Conservation (phyloP, 116 monocot species). For the Cymodocea nodosa region DNA sequence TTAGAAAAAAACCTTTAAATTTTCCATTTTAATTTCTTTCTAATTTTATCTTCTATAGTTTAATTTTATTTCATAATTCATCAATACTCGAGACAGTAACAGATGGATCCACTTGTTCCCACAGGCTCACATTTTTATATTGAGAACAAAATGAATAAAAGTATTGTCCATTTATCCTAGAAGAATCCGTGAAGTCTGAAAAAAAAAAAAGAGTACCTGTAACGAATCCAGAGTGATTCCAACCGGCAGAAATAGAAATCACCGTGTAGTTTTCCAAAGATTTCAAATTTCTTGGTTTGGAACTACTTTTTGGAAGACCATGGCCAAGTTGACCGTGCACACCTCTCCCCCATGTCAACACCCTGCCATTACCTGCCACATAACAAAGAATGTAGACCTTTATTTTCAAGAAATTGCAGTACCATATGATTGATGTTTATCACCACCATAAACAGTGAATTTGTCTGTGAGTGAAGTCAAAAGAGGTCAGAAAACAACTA, state of each 20-base stretch:
- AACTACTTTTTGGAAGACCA: slow-evolving; percentile 30
- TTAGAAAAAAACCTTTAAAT: too few species aligned
- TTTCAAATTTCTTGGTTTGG: slow-evolving; percentile 45
- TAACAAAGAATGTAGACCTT: not conserved
- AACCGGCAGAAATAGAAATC: slow-evolving; percentile 63
- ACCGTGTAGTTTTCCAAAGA: slow-evolving; percentile 27
- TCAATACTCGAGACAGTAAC: too few species aligned
- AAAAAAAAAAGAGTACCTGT: slow-evolving; percentile 29
- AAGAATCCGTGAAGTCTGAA: too few species aligned
- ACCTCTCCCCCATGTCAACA: slow-evolving; percentile 75
- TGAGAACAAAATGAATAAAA: too few species aligned
- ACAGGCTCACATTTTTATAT: too few species aligned
- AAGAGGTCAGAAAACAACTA: too few species aligned
- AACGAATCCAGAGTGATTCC: slow-evolving; percentile 89
- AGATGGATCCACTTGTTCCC: too few species aligned
- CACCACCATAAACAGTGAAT: not conserved
- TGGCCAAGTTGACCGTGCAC: slow-evolving; percentile 82
- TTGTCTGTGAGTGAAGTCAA: slow-evolving; percentile 18
- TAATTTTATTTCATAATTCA: too few species aligned
- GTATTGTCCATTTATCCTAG: too few species aligned
- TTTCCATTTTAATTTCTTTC: too few species aligned
- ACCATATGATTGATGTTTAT: not conserved
- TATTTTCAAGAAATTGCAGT: not conserved
- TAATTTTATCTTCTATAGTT: too few species aligned
- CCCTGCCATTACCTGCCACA: slow-evolving; percentile 44